phyloP scores from a whole-genome alignment of 805 yeast genomes.

The Tetrapisispora namnaoensis region DNA sequence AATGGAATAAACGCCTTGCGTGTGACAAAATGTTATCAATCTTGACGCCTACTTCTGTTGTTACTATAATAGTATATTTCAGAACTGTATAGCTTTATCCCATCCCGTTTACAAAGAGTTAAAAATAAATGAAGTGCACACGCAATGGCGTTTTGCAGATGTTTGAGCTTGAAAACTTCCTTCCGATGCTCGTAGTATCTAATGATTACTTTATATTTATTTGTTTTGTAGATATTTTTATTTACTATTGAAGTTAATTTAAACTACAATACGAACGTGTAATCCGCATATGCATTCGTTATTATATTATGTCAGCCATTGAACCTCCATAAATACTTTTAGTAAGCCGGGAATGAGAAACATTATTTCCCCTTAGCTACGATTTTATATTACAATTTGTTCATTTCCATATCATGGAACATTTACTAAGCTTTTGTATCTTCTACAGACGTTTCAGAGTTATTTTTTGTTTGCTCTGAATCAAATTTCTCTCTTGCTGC shows the following conservation, averaged over 20 bases:
- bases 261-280: not conserved
- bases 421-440: not conserved
- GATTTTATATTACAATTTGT: not conserved
- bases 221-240: not conserved
- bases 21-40: too few species aligned
- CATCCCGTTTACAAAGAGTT: too few species aligned
- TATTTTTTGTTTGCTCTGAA: not conserved
- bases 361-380: not conserved
- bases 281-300: not conserved
- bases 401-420: not conserved
- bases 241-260: not conserved
- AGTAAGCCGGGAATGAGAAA: not conserved
- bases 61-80: too few species aligned
- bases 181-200: too few species aligned
- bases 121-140: too few species aligned
- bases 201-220: too few species aligned
- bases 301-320: not conserved
- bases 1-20: too few species aligned
- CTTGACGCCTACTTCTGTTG: too few species aligned
- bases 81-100: too few species aligned
- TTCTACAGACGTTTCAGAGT: not conserved
- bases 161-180: too few species aligned
- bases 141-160: too few species aligned
- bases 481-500: not conserved
- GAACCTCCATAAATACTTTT: not conserved